Evolutionary conservation across 2,329 filamentous ascomycete genomes (phyloP).

Genomic region (Elsinoe necatrix): DNA sequence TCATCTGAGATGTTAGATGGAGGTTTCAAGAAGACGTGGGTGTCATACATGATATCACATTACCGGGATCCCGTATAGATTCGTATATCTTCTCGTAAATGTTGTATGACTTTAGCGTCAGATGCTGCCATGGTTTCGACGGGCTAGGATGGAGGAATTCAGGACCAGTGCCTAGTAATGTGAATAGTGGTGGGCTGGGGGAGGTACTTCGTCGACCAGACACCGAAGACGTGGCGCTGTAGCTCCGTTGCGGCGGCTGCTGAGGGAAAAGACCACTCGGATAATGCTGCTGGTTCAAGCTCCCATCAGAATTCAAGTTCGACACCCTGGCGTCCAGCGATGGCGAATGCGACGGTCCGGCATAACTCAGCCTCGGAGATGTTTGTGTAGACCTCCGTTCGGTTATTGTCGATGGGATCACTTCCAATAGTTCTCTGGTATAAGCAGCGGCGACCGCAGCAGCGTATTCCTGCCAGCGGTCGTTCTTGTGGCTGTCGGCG

Average conservation of each 20-base stretch:
- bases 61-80: not conserved
- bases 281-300: not conserved
- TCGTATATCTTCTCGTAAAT: conserved; percentile 10
- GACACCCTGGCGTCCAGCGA: not conserved
- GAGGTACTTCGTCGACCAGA: not conserved
- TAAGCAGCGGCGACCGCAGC: conserved; percentile 20
- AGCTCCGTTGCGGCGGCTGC: not conserved
- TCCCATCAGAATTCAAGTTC: not conserved
- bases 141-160: not conserved
- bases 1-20: not conserved
- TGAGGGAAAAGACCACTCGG: not conserved
- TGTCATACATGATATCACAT: not conserved
- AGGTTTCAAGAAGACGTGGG: not conserved
- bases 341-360: not conserved
- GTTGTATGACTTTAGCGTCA: not conserved
- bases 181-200: not conserved
- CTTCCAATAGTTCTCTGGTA: conserved; percentile 4
- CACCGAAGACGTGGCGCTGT: not conserved
- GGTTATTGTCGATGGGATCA: not conserved
- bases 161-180: not conserved
- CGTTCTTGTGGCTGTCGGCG: conserved; percentile 15
- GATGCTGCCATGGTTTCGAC: conserved; percentile 2
- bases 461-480: conserved; percentile 14
- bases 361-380: not conserved
- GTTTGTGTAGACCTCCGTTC: not conserved